These are phyloP conservation scores for Stachybotrys chartarum DNA, from an alignment of 2,329 filamentous ascomycete genomes.

Conservation along the genomic window DNA sequence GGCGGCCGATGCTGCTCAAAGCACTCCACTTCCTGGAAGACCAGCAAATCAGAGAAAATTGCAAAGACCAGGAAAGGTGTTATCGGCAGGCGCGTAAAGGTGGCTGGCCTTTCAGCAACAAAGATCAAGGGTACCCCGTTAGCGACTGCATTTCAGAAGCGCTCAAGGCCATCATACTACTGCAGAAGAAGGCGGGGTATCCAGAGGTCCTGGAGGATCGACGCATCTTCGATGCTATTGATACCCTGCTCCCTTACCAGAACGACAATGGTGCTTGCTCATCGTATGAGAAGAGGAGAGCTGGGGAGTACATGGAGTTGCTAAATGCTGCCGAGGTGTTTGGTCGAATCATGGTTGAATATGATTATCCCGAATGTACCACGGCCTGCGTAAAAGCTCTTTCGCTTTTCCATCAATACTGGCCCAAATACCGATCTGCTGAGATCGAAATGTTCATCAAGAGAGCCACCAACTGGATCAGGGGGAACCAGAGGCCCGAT, in stretches of 20 bases:
- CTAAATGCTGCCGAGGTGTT: constrained; percentile 97
- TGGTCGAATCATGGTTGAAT: constrained; percentile 95
- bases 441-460: constrained; percentile 71
- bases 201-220: constrained; percentile 67
- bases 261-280: constrained; percentile 80
- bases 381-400: constrained; percentile 88
- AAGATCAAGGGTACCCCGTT: constrained; percentile 87
- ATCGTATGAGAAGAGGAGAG: constrained; percentile 81
- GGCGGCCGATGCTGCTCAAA: constrained; percentile 74
- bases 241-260: constrained; percentile 87
- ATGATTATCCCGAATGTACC: constrained; percentile 96
- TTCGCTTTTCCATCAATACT: constrained; percentile 71
- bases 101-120: constrained; percentile 93
- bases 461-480: constrained; percentile 76
- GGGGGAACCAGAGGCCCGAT: constrained; percentile 66
- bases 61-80: constrained; percentile 66
- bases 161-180: constrained; percentile 74
- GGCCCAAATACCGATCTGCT: constrained; percentile 67
- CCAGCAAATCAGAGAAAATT: constrained; percentile 85
- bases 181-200: constrained; percentile 74
- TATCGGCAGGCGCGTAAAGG: constrained; percentile 91
- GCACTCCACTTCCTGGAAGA: constrained; percentile 80
- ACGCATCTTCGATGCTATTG: constrained; percentile 79
- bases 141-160: constrained; percentile 92
- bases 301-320: constrained; percentile 69